These are phyloP conservation scores for Canavalia gladiata DNA, from an alignment of 306 rosid genomes.

Conservation along the genomic window DNA sequence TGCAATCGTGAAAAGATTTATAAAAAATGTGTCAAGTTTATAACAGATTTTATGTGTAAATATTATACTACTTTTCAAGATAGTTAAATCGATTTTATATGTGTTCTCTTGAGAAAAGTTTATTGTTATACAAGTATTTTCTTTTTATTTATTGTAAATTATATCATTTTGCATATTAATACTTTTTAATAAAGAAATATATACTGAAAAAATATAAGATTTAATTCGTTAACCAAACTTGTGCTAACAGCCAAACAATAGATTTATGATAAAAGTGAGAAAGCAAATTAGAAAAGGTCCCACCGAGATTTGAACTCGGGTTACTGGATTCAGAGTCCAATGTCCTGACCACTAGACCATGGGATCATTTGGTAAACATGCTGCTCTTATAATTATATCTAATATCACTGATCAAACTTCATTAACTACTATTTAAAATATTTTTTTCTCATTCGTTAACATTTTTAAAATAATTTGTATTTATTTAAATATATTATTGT, in stretches of 20 bases:
- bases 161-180: neutral
- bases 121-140: neutral
- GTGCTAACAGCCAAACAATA: neutral
- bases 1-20: too few species aligned
- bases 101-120: neutral
- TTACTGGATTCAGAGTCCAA: too few species aligned
- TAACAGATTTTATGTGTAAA: neutral
- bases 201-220: neutral
- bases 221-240: neutral
- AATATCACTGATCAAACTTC: too few species aligned
- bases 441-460: too few species aligned
- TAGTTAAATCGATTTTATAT: neutral
- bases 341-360: too few species aligned
- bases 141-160: neutral
- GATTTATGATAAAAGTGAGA: neutral
- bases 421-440: too few species aligned
- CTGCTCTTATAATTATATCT: too few species aligned
- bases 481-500: too few species aligned
- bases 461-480: neutral
- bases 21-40: too few species aligned
- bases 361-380: too few species aligned
- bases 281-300: neutral
- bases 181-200: neutral
- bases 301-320: neutral
- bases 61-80: neutral